Conservation (phyloP, 2,329 filamentous ascomycete genomes). For the Penicillium sp. region DNA sequence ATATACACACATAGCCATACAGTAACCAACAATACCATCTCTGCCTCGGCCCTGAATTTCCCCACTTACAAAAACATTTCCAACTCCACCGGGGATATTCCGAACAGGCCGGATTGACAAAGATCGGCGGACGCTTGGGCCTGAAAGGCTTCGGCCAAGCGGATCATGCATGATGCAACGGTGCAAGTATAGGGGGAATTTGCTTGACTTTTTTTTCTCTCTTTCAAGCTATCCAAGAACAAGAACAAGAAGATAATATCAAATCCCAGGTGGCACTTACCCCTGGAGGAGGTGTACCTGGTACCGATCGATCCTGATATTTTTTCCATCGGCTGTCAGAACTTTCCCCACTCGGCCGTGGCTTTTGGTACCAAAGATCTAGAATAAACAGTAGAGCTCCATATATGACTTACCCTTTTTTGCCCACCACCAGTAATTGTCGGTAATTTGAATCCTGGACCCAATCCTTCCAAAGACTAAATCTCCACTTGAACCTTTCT, state of each 20-base stretch:
- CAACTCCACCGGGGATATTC: slow-evolving; percentile 7
- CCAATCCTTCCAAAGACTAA: not conserved
- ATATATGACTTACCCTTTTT: not conserved
- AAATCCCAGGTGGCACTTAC: too few species aligned
- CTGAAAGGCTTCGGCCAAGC: not conserved
- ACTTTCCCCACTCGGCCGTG: slow-evolving; percentile 2
- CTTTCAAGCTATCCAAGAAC: not conserved
- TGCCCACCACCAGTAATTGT: not conserved
- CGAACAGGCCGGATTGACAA: slow-evolving; percentile 19
- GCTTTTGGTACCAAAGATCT: slow-evolving; percentile 2
- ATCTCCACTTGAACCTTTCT: not conserved
- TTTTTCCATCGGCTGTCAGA: not conserved
- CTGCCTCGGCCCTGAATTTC: not conserved
- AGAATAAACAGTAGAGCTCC: not conserved
- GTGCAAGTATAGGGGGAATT: not conserved
- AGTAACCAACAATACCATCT: not conserved
- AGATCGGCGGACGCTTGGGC: slow-evolving; percentile 17
- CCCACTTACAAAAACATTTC: not conserved
- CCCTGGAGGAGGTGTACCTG: not conserved
- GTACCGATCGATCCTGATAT: not conserved
- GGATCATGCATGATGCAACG: not conserved
- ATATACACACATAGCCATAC: not conserved
- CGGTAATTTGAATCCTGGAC: not conserved
- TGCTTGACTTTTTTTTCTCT: not conserved
- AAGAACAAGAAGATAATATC: not conserved